These are phyloP conservation scores for Amborella trichopoda DNA, from an alignment of 164 flowering plant species.

Conservation along the genomic window DNA sequence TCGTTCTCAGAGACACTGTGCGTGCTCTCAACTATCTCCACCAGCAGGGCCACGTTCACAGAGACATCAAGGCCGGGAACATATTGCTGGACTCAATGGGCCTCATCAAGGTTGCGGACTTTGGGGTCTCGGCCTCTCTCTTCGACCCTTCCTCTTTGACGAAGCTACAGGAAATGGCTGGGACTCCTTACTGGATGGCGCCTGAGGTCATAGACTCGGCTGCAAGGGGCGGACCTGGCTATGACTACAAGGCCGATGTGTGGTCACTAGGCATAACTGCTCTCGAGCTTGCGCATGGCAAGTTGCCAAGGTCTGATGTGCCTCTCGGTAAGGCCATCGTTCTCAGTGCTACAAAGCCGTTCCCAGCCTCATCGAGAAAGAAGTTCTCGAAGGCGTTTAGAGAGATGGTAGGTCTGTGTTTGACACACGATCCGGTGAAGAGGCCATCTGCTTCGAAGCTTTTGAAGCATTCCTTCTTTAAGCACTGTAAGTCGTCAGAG, in stretches of 20 bases:
- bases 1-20: slow-evolving; percentile 46
- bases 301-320: slow-evolving; percentile 75
- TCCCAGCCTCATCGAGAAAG: slow-evolving; percentile 9
- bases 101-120: slow-evolving; percentile 57
- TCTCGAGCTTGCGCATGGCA: slow-evolving; percentile 72
- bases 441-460: slow-evolving; percentile 65
- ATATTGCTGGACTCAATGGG: slow-evolving; percentile 58
- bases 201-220: slow-evolving; percentile 85
- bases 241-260: slow-evolving; percentile 73
- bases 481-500: slow-evolving; percentile 41
- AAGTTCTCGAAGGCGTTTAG: slow-evolving; percentile 62
- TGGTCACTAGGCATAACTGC: slow-evolving; percentile 95
- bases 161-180: slow-evolving; percentile 40
- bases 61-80: slow-evolving; percentile 76
- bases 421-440: slow-evolving; percentile 48
- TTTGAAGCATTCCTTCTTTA: slow-evolving; percentile 68
- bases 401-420: slow-evolving; percentile 70
- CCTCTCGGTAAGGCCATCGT: slow-evolving; percentile 29
- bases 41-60: slow-evolving; percentile 63
- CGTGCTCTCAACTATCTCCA: slow-evolving; percentile 69
- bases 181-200: slow-evolving; percentile 87
- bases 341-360: neutral
- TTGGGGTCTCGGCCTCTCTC: slow-evolving; percentile 66
- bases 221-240: slow-evolving; percentile 23
- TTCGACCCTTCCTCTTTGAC: slow-evolving; percentile 32